Evolutionary conservation across 2,329 filamentous ascomycete species (phyloP).

Genomic region (Bipolaris oryzae): DNA sequence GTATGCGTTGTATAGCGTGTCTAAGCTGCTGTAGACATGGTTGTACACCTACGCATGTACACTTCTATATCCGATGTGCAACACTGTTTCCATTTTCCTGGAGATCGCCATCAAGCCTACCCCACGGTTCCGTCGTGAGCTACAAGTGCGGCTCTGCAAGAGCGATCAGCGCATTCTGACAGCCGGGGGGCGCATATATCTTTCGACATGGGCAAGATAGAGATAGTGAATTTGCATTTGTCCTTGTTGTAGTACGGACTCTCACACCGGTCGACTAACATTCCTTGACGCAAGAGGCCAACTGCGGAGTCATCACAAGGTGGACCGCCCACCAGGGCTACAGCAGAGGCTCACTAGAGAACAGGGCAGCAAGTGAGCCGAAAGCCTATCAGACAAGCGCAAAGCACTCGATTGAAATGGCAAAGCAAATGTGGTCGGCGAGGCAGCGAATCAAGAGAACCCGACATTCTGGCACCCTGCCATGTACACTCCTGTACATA

Average conservation of each 20-base stretch:
- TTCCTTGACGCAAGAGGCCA: not conserved
- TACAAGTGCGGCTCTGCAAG: conserved; percentile 30
- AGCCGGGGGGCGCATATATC: conserved; percentile 13
- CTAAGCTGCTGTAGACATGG: conserved; percentile 3
- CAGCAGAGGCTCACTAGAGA: conserved; percentile 9
- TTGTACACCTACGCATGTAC: not conserved
- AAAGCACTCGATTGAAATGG: conserved; percentile 5
- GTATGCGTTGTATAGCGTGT: not conserved
- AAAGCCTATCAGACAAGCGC: conserved; percentile 10
- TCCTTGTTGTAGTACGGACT: too few relatives aligned
- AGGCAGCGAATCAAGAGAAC: conserved; percentile 24
- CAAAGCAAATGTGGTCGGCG: conserved; percentile 21
- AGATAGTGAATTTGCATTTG: not conserved
- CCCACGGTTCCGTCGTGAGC: conserved; percentile 24
- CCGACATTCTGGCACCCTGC: conserved; percentile 19
- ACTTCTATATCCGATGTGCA: conserved; percentile 14
- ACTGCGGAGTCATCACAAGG: conserved; percentile 1
- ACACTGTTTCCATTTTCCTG: conserved; percentile 20
- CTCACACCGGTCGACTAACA: not conserved
- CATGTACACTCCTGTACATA: not conserved
- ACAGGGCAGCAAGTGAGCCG: conserved; percentile 14
- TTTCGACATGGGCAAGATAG: conserved; percentile 5
- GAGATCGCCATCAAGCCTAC: conserved; percentile 32
- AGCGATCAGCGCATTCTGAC: conserved; percentile 11
- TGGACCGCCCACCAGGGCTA: conserved; percentile 5